A percentile compares a stretch with the other conserved stretches of the same genome.
Conservation (phyloP, 768 basidiomycete species). For the Russula dissimulans region DNA sequence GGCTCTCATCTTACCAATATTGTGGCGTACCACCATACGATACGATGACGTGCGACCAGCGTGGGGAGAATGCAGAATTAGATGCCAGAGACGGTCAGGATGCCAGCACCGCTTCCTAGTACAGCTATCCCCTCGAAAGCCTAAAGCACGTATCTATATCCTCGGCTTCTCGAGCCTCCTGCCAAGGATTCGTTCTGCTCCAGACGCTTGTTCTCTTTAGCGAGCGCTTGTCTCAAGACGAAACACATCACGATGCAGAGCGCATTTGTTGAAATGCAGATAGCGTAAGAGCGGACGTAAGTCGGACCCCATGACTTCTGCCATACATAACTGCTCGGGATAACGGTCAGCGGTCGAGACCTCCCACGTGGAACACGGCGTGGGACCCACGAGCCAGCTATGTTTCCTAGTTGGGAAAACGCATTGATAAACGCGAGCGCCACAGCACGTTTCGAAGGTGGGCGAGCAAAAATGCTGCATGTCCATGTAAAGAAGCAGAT, state of each 20-base stretch:
- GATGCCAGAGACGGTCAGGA: no score
- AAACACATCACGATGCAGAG: slow-evolving; percentile 31
- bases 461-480: slow-evolving; percentile 56
- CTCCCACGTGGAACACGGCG: neutral
- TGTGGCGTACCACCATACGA: no score
- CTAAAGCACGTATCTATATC: slow-evolving; percentile 43
- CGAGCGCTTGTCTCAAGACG: slow-evolving; percentile 27
- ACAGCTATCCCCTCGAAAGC: no score
- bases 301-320: slow-evolving; percentile 59
- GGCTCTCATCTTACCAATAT: no score
- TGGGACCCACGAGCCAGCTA: slow-evolving; percentile 64
- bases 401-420: slow-evolving; percentile 75
- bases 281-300: slow-evolving; percentile 61
- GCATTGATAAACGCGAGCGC: slow-evolving; percentile 77
- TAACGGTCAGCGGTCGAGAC: slow-evolving; percentile 5
- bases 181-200: slow-evolving; percentile 34
- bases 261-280: slow-evolving; percentile 57
- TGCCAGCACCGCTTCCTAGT: no score
- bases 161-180: slow-evolving; percentile 24
- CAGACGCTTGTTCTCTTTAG: slow-evolving; percentile 24
- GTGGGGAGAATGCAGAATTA: no score
- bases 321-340: slow-evolving; percentile 48
- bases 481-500: slow-evolving; percentile 53
- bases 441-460: slow-evolving; percentile 83
- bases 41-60: no score